A percentile compares a stretch with the other conserved stretches of the same genome.
phyloP scores from a whole-genome alignment of 768 basidiomycete species.

The Chalciporus pseudorubinellus region DNA sequence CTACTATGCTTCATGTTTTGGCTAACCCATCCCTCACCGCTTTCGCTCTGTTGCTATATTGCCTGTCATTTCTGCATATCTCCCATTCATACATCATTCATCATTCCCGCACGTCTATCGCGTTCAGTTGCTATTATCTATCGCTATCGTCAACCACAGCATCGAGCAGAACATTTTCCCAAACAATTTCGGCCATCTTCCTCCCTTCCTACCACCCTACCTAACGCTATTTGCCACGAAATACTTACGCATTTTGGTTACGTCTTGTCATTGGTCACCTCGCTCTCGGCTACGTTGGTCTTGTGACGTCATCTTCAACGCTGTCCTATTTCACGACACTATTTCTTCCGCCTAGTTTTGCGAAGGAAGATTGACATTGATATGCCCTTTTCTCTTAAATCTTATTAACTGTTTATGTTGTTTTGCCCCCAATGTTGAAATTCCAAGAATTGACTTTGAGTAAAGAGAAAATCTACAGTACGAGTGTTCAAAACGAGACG shows the following conservation, averaged over 20 bases:
- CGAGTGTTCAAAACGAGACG: background rate
- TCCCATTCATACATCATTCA: constrained; percentile 14
- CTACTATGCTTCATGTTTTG: constrained; percentile 15
- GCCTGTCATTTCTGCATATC: constrained; percentile 7
- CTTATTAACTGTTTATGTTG: constrained; percentile 19
- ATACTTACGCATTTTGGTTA: constrained; percentile 13
- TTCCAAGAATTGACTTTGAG: background rate
- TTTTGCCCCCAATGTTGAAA: background rate
- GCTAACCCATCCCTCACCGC: constrained; percentile 3
- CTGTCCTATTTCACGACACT: constrained; percentile 10
- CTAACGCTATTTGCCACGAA: constrained; percentile 17
- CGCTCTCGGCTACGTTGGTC: constrained; percentile 16
- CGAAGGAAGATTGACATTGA: constrained; percentile 1
- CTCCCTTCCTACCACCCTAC: background rate
- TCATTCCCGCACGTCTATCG: constrained; percentile 26
- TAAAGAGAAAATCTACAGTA: background rate
- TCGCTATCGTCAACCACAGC: constrained; percentile 29
- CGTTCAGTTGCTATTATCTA: constrained; percentile 35
- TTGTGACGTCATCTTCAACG: constrained; percentile 13
- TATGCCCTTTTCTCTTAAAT: constrained; percentile 10
- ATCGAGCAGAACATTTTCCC: constrained; percentile 11
- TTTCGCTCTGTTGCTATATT: constrained; percentile 29
- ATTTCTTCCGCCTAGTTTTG: constrained; percentile 6
- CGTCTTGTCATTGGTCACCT: constrained; percentile 7
- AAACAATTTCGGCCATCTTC: background rate